phyloP scores from a whole-genome alignment of 2,329 filamentous ascomycete species.

The Diaporthe sp. region DNA sequence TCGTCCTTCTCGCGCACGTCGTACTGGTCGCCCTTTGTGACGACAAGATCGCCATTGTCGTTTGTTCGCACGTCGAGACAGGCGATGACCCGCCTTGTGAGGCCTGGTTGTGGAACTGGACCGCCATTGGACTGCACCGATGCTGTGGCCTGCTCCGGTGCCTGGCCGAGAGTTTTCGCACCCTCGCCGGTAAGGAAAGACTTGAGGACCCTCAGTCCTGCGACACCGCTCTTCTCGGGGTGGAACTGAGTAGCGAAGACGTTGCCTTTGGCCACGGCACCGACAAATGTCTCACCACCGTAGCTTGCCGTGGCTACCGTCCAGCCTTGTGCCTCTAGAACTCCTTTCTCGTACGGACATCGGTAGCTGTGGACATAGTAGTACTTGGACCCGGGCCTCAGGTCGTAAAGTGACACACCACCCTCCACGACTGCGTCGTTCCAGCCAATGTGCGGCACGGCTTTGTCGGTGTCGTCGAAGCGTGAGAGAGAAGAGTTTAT shows the following conservation, averaged over 20 bases:
- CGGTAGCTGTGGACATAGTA: constrained; percentile 99
- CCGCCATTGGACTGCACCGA: constrained; percentile 32
- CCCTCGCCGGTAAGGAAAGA: constrained; percentile 85
- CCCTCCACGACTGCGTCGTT: constrained; percentile 82
- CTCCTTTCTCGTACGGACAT: constrained; percentile 78
- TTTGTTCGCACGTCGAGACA: constrained; percentile 97
- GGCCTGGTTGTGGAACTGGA: constrained; percentile 58
- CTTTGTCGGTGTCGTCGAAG: constrained; percentile 83
- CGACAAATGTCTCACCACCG: constrained; percentile 89
- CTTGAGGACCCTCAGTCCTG: constrained; percentile 85
- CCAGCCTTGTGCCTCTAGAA: constrained; percentile 88
- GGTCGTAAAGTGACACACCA: constrained; percentile 75
- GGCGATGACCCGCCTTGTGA: constrained; percentile 94
- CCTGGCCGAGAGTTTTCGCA: constrained; percentile 62
- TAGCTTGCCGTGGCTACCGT: constrained; percentile 91
- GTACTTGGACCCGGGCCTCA: constrained; percentile 89
- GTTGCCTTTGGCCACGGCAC: constrained; percentile 87
- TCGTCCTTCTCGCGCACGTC: constrained; percentile 91
- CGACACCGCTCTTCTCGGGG: constrained; percentile 94
- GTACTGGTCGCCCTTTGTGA: constrained; percentile 99
- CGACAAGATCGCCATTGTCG: constrained; percentile 93
- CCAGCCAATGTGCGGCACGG: constrained; percentile 99
- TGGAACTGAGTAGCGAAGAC: constrained; percentile 96
- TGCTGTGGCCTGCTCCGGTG: constrained; percentile 43
- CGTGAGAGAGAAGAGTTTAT: constrained; percentile 79